Conservation (phyloP, 306 rosid species). For the Alnus glutinosa region DNA sequence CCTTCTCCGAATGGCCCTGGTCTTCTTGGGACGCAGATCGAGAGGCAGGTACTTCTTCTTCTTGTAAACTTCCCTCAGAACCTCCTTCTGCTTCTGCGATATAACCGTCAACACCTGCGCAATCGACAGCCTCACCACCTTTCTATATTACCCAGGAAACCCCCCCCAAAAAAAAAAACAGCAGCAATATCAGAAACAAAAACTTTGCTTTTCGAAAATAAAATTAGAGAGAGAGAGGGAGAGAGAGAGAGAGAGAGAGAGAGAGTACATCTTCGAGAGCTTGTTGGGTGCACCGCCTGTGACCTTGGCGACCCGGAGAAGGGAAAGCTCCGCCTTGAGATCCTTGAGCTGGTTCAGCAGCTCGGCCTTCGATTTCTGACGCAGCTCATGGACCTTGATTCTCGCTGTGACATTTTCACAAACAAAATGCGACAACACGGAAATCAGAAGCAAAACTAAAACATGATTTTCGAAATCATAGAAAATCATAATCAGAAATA, state of each 20-base stretch:
- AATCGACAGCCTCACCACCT: slow-evolving; percentile 87
- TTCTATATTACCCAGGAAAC: slow-evolving; percentile 43
- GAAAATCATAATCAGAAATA: not conserved
- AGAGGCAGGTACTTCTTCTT: slow-evolving; percentile 88
- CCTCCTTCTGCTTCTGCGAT: slow-evolving; percentile 92
- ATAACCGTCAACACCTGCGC: slow-evolving; percentile 97
- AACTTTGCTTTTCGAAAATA: not conserved
- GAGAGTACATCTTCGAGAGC: slow-evolving; percentile 86
- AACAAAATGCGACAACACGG: slow-evolving; percentile 1
- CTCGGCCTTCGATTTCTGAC: slow-evolving; percentile 78
- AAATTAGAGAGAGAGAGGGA: not conserved
- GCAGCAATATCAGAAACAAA: not conserved
- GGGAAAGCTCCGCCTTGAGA: slow-evolving; percentile 90
- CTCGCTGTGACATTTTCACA: slow-evolving; percentile 53
- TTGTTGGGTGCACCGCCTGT: slow-evolving; percentile 98
- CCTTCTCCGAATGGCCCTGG: slow-evolving; percentile 90
- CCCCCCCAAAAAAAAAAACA: not conserved
- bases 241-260: not conserved
- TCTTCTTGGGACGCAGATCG: slow-evolving; percentile 99
- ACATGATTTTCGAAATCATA: not conserved
- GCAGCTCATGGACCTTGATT: slow-evolving; percentile 92
- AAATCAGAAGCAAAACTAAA: not conserved
- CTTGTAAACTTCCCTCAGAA: slow-evolving; percentile 86
- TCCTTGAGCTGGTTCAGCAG: slow-evolving; percentile 83
- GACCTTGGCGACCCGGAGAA: slow-evolving; percentile 97